These are phyloP conservation scores for Picea glauca DNA, from an alignment of 75 land plant species.

Conservation along the genomic window DNA sequence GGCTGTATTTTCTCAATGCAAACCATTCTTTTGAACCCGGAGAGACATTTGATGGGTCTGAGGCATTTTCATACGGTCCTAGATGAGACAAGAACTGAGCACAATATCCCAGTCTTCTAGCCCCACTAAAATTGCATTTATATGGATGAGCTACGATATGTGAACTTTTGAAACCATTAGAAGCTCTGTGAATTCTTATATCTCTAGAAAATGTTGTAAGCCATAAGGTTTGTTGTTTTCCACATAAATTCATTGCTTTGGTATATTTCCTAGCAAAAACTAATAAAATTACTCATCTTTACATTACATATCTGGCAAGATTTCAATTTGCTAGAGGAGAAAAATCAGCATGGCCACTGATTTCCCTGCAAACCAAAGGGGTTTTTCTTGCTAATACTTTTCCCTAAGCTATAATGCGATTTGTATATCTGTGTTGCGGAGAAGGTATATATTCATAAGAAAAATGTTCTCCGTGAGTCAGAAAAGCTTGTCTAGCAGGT, in stretches of 20 bases:
- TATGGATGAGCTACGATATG: not conserved
- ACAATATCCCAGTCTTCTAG: constrained; percentile 3
- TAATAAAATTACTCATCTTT: not conserved
- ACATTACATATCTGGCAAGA: not conserved
- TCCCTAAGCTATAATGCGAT: constrained; percentile 39
- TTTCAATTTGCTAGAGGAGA: constrained; percentile 9
- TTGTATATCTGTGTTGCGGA: constrained; percentile 48
- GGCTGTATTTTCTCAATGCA: constrained; percentile 63
- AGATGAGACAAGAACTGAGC: not conserved
- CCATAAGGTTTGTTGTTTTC: not conserved
- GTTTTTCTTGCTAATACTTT: constrained; percentile 45
- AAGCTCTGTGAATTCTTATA: not conserved
- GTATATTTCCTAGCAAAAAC: not conserved
- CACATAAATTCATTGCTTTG: not conserved
- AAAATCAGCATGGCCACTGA: constrained; percentile 50
- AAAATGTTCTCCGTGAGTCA: constrained; percentile 21
- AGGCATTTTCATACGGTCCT: not conserved
- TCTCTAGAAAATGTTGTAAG: not conserved
- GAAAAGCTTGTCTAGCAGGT: constrained; percentile 69
- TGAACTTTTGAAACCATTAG: not conserved
- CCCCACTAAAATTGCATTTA: not conserved
- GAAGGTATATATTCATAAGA: constrained; percentile 39
- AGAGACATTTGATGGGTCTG: constrained; percentile 22
- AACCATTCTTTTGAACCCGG: constrained; percentile 91
- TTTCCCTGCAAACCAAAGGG: constrained; percentile 53